Evolutionary conservation across 139 green algal species (phyloP), one percentile per base, ranked within the genome.

Genomic region (Gonium pectorale): DNA sequence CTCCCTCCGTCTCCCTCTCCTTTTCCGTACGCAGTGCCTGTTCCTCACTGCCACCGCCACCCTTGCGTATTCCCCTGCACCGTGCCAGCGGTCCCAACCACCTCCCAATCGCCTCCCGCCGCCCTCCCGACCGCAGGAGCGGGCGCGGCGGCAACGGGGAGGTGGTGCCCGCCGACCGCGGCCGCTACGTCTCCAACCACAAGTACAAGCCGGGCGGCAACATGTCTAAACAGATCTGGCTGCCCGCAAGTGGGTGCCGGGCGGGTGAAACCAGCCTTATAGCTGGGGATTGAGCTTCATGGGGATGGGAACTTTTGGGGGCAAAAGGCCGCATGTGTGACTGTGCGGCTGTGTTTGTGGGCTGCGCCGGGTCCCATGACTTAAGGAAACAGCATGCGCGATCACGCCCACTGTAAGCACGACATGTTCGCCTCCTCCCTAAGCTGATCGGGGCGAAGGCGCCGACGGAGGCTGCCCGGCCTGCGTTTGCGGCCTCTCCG

Each of bases 121-220:
- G 7, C 44, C 70, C 29, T 29, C 17, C 22, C 71, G 3, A 17
- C 73, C 68, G 7, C 89, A 95, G 93, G 87, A 90, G 89, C 52
- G 94, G 94, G 19, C 75, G 90, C 52, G 94, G 94, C 26, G 94
- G 94, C 26, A 84, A 86, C 26, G 94, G 94, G 4, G 93, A 97
- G 86, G 86, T 97, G 19, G 88, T 94, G 6, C 70, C 93, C n/a
- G 31, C 87, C 0, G 89, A 86, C 0, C 79, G 78, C 19, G 94
- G 94, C 41, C 90, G 88, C 31, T 92, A 56, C 60, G 95, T 98
- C 51, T 33, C 80, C 43, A 98, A 98, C 89, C 90, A 92, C 91
- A 98, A 98, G 87, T 97, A 96, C 89, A 80, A 88, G 37, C 81
- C 93, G 37, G 93, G 93, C 6, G 87, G 89, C 27, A 94, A 89